These are phyloP conservation scores for Malassezia japonica DNA, from an alignment of 1,284 basidiomycete genomes.

Conservation along the genomic window DNA sequence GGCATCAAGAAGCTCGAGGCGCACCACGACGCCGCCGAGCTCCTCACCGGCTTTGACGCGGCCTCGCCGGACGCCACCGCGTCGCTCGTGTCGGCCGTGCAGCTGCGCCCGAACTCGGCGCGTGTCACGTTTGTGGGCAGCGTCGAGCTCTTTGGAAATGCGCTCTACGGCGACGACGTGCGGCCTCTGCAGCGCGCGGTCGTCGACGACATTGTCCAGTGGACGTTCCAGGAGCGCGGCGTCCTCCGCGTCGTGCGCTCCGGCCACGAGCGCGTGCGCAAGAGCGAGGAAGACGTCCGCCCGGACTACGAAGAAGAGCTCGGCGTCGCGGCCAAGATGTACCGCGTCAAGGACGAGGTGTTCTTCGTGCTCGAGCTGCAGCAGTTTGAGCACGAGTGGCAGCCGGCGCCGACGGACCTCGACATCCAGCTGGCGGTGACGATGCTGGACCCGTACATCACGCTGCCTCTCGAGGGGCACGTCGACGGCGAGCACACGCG, in stretches of 20 bases:
- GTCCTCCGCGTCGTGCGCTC: constrained; percentile 69
- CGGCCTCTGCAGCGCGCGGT: constrained; percentile 65
- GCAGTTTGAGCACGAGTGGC: constrained; percentile 59
- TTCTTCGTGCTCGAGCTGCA: constrained; percentile 63
- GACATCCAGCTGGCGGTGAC: constrained; percentile 90
- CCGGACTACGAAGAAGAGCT: constrained; percentile 39
- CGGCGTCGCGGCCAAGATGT: constrained; percentile 56
- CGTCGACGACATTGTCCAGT: constrained; percentile 64
- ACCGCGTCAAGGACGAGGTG: constrained; percentile 77
- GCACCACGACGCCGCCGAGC: constrained; percentile 19
- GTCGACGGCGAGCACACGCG: constrained; percentile 10
- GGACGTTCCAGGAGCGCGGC: constrained; percentile 81
- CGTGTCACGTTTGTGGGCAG: constrained; percentile 74
- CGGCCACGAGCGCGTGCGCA: constrained; percentile 62
- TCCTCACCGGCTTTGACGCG: constrained; percentile 23
- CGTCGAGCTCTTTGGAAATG: constrained; percentile 62
- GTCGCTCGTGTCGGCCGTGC: constrained; percentile 73
- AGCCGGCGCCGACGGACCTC: constrained; percentile 60
- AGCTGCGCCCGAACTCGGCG: constrained; percentile 63
- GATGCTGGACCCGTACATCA: constrained; percentile 71
- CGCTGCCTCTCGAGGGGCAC: constrained; percentile 16
- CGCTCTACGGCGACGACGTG: constrained; percentile 44
- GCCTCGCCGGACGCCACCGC: constrained; percentile 37
- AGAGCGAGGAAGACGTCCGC: constrained; percentile 31
- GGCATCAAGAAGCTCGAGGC: constrained; percentile 19